phyloP scores from a whole-genome alignment of 108 stramenopile species.

The Skeletonema tropicum region DNA sequence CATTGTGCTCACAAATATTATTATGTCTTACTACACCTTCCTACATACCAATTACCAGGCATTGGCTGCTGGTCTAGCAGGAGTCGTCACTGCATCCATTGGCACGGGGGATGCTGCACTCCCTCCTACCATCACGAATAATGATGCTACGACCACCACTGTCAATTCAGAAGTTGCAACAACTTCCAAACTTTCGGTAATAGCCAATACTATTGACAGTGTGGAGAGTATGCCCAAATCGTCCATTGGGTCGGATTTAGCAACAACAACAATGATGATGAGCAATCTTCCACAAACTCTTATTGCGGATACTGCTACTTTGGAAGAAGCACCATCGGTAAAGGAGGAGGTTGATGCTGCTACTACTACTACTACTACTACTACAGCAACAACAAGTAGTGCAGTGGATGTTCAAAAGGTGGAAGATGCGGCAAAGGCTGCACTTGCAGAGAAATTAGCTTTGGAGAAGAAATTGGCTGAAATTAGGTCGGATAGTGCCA shows the following conservation, averaged over 20 bases:
- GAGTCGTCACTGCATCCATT: not conserved
- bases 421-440: not conserved
- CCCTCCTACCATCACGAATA: not conserved
- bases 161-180: not conserved
- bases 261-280: not conserved
- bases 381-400: not conserved
- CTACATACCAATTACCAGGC: not conserved
- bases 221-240: slow-evolving; percentile 3
- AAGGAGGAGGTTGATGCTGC: not conserved
- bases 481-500: not conserved
- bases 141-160: not conserved
- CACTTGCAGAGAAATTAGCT: not conserved
- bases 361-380: not conserved
- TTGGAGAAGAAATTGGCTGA: slow-evolving; percentile 1
- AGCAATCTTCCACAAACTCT: not conserved
- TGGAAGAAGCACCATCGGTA: not conserved
- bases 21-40: no score
- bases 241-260: not conserved
- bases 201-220: not conserved
- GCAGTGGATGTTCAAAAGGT: not conserved
- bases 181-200: not conserved
- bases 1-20: no score
- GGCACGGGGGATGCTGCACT: not conserved
- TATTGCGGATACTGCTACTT: not conserved
- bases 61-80: not conserved